phyloP scores from a whole-genome alignment of 345 rosid species.

The Hibiscus tridactylites region DNA sequence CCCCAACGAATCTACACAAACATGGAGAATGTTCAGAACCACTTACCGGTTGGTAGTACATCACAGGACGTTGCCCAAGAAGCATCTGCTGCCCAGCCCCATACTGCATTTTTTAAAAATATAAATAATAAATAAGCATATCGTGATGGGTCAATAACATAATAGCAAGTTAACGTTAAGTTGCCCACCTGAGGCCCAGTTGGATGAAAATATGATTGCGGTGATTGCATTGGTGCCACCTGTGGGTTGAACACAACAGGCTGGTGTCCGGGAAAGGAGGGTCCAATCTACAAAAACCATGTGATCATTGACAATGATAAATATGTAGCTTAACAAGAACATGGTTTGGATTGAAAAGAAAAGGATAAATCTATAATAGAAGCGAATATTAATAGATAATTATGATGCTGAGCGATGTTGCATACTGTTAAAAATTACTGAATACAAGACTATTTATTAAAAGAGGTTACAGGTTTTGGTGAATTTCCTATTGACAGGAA shows the following conservation, averaged over 20 bases:
- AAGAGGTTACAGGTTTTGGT: neutral
- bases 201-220: conserved; percentile 67
- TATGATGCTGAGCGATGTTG: neutral
- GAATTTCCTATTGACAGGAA: neutral
- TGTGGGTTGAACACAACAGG: conserved; percentile 59
- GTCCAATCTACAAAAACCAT: conserved; percentile 47
- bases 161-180: conserved; percentile 7
- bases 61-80: conserved; percentile 53
- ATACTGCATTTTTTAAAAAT: conserved; percentile 29
- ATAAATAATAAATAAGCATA: conserved; percentile 11
- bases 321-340: neutral
- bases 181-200: conserved; percentile 75
- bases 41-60: conserved; percentile 69
- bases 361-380: neutral
- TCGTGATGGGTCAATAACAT: conserved; percentile 19
- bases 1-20: conserved; percentile 20
- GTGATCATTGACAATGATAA: neutral
- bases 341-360: neutral
- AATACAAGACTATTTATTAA: neutral
- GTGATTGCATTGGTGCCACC: conserved; percentile 46
- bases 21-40: neutral
- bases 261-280: conserved; percentile 54
- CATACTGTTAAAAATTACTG: neutral
- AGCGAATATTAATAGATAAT: neutral
- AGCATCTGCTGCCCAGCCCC: conserved; percentile 58